A percentile compares a stretch with the other conserved stretches of the same genome.
Conservation (phyloP, 1,284 basidiomycete genomes). For the Ceratobasidium sp. region DNA sequence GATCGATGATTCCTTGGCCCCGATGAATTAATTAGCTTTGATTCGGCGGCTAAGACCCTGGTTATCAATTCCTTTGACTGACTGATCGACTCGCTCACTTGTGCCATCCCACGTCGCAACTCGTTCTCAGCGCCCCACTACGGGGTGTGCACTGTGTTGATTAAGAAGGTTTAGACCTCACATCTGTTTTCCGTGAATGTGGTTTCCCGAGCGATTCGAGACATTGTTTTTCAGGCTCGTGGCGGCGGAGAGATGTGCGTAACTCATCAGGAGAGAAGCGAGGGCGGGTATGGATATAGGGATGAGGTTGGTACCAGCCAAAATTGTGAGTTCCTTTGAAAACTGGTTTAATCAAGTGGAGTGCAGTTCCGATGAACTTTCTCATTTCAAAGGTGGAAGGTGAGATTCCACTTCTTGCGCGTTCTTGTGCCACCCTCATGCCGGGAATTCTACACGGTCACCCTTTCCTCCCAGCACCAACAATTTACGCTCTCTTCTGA, state of each 20-base stretch:
- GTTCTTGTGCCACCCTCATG: conserved; percentile 60
- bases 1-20: too few relatives aligned
- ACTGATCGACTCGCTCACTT: neutral
- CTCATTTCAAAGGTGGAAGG: conserved; percentile 58
- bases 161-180: conserved; percentile 72
- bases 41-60: too few relatives aligned
- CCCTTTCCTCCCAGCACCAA: conserved; percentile 50
- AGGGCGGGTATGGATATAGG: conserved; percentile 53
- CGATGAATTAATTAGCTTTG: too few relatives aligned
- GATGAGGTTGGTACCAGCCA: conserved; percentile 68
- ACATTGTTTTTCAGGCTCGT: conserved; percentile 65
- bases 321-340: conserved; percentile 68
- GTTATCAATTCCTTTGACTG: too few relatives aligned
- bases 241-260: conserved; percentile 59
- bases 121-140: conserved; percentile 7
- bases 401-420: conserved; percentile 61
- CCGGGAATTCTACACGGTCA: conserved; percentile 56
- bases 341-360: conserved; percentile 1
- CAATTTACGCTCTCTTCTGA: conserved; percentile 58
- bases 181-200: conserved; percentile 74
- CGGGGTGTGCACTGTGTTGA: conserved; percentile 13
- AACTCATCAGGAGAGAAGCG: conserved; percentile 54
- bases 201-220: conserved; percentile 78
- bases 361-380: conserved; percentile 1
- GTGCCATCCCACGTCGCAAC: conserved; percentile 38